Percentiles rank a stretch among this genome's conserved stretches.
Conservation (phyloP, 441 rosid species). For the Populus hybrid region DNA sequence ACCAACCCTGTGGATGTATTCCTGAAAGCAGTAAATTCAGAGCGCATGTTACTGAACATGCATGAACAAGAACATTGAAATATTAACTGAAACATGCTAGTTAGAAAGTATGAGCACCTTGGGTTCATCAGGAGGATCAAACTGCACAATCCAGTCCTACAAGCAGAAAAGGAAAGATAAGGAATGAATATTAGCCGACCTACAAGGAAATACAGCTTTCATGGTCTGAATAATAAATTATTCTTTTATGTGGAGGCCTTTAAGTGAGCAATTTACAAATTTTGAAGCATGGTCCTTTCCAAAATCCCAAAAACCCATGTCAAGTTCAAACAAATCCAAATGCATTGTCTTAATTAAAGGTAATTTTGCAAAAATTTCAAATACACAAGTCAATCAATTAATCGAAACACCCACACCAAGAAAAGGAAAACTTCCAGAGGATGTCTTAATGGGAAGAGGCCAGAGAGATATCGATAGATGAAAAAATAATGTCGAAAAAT, state of each 20-base stretch:
- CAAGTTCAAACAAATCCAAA: not conserved
- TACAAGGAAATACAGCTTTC: not conserved
- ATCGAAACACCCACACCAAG: too few relatives aligned
- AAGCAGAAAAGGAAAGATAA: conserved; percentile 19
- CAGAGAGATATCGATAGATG: too few relatives aligned
- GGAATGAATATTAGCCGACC: conserved; percentile 1
- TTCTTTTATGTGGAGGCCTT: not conserved
- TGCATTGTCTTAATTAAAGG: not conserved
- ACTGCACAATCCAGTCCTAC: conserved; percentile 97
- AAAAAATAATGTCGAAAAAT: too few relatives aligned
- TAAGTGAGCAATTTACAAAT: not conserved
- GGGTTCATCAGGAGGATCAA: conserved; percentile 99
- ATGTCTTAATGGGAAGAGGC: too few relatives aligned
- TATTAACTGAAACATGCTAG: not conserved
- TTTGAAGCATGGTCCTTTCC: not conserved
- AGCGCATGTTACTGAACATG: conserved; percentile 14
- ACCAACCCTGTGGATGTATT: conserved; percentile 96
- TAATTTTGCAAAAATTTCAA: too few relatives aligned
- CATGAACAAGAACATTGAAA: not conserved
- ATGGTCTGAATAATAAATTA: not conserved
- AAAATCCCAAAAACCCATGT: not conserved
- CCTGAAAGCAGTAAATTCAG: conserved; percentile 44
- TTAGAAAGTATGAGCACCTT: conserved; percentile 43
- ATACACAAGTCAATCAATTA: too few relatives aligned
- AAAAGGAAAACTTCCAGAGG: too few relatives aligned